A percentile compares a stretch with the other conserved stretches of the same genome.
Evolutionary conservation across 2,329 filamentous ascomycete species (phyloP).

Genomic region (Verticillium tricorpus): DNA sequence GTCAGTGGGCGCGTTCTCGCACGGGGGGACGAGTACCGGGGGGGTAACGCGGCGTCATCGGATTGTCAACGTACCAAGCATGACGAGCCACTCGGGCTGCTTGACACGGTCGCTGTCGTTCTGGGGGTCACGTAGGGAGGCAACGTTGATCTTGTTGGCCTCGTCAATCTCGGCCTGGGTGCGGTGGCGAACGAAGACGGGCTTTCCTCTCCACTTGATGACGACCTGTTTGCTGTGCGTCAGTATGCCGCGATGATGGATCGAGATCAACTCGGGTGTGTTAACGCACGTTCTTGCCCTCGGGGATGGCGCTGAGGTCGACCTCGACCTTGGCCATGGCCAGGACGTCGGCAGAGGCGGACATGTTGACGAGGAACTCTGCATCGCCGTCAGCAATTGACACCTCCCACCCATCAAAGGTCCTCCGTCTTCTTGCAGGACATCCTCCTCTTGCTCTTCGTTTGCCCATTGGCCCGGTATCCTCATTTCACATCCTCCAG

Average conservation of each 20-base stretch:
- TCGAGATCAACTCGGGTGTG: not conserved
- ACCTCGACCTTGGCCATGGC: conserved; percentile 99
- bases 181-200: conserved; percentile 99
- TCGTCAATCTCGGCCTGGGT: conserved; percentile 90
- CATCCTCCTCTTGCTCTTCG: not conserved
- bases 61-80: conserved; percentile 67
- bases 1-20: not conserved
- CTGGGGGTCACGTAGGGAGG: conserved; percentile 85
- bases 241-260: not conserved
- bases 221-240: conserved; percentile 62
- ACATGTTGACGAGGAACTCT: conserved; percentile 99
- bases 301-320: conserved; percentile 84
- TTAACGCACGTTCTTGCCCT: conserved; percentile 93
- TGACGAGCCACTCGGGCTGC: conserved; percentile 98
- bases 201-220: conserved; percentile 99
- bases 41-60: conserved; percentile 1
- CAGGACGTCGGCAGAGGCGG: conserved; percentile 94
- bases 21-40: not conserved
- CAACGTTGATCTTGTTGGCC: conserved; percentile 82
- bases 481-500: not conserved
- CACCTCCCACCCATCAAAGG: not conserved
- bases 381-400: conserved; percentile 24
- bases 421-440: not conserved
- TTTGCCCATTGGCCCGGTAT: not conserved
- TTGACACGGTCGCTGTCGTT: conserved; percentile 88